These are phyloP conservation scores for Agrostemma githago DNA, from an alignment of 148 eudicot species.

Conservation along the genomic window DNA sequence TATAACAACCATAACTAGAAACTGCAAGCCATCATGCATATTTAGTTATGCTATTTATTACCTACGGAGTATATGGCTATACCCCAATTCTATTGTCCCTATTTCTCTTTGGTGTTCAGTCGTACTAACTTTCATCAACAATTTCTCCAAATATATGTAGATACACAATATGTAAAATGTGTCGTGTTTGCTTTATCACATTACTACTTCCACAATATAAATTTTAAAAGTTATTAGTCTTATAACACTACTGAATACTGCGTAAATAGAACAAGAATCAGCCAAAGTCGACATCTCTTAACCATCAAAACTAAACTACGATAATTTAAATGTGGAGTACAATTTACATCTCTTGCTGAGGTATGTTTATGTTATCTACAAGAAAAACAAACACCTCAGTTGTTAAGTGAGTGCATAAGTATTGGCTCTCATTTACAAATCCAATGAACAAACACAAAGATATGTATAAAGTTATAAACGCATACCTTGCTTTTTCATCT, in stretches of 20 bases:
- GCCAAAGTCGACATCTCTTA: no score
- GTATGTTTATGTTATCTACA: background rate
- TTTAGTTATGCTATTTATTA: background rate
- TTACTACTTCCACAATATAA: no score
- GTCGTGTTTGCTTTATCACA: background rate
- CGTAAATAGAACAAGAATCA: background rate
- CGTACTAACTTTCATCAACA: background rate
- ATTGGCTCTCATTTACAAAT: background rate
- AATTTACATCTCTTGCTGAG: background rate
- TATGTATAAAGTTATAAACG: background rate
- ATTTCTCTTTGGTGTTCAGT: background rate
- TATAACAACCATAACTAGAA: background rate
- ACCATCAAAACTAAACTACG: no score
- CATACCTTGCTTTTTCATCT: conserved; percentile 90
- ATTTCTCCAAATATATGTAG: background rate
- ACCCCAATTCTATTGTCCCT: background rate
- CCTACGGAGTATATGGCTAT: no score
- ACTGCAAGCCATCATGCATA: background rate
- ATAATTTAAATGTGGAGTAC: background rate
- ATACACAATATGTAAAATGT: no score
- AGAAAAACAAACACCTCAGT: background rate
- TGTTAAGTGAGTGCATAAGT: background rate
- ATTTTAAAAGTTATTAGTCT: no score
- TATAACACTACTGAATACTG: background rate
- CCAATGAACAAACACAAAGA: background rate